A percentile compares a stretch with the other conserved stretches of the same genome.
Evolutionary conservation across 2,329 filamentous ascomycete genomes (phyloP).

Genomic region (Herpotrichia juniperi): DNA sequence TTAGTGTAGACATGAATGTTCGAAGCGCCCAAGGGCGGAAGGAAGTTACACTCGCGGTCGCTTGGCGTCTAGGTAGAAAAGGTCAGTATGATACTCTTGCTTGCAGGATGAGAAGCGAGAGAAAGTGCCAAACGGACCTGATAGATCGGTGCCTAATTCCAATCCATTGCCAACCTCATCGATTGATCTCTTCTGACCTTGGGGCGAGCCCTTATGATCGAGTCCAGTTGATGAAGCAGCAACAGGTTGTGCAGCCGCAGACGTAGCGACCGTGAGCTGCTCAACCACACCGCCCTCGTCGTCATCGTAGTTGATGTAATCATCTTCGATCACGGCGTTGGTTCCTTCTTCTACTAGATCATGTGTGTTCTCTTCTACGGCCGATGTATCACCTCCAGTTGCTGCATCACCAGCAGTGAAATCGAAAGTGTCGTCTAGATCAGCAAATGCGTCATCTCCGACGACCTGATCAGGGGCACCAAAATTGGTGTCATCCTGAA

Average conservation of each 20-base stretch:
- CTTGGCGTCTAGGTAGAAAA: conserved; percentile 32
- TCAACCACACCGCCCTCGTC: conserved; percentile 28
- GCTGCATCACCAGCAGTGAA: not conserved
- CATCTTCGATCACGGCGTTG: not conserved
- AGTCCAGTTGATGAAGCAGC: conserved; percentile 30
- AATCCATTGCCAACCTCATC: conserved; percentile 38
- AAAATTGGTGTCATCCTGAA: conserved; percentile 11
- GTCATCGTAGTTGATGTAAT: conserved; percentile 20
- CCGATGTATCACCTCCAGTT: not conserved
- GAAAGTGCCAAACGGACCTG: conserved; percentile 25
- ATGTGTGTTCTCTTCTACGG: not conserved
- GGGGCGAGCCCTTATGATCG: conserved; percentile 27
- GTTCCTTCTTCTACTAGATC: not conserved
- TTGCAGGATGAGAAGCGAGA: not conserved
- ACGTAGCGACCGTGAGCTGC: conserved; percentile 29
- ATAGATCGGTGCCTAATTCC: conserved; percentile 30
- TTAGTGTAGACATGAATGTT: not conserved
- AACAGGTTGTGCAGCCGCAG: conserved; percentile 34
- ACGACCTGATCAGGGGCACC: not conserved
- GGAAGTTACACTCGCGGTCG: conserved; percentile 35
- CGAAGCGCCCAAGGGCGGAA: conserved; percentile 19
- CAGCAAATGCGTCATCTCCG: not conserved
- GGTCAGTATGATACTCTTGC: conserved; percentile 13
- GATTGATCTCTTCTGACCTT: conserved; percentile 40
- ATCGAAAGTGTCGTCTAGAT: not conserved